Evolutionary conservation across 371 early-diverging fungal species (phyloP), one percentile per base, ranked within the genome.

Genomic region (Gilbertella persicaria): DNA sequence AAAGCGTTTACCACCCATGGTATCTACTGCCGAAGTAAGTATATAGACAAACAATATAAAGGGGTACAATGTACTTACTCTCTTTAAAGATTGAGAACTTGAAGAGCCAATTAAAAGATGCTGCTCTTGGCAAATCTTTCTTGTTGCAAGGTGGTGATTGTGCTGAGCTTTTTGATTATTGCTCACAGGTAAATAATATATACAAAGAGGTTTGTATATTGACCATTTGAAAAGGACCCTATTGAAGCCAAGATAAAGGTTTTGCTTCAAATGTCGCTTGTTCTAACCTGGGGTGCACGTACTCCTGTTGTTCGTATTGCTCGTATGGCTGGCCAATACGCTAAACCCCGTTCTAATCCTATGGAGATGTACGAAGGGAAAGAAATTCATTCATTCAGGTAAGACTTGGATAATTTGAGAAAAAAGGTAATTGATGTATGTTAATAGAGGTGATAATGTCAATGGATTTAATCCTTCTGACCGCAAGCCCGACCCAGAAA

Each of bases 61-160:
- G 6, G 40, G 13, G n/a, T n/a, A n/a, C n/a, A n/a, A 24, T 19
- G 29, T 35, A 20, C 46, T 30, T 36, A 21, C 43, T 33, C 21
- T 30, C 50, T 28, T 14, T 12, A 21, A 64, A 94, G 94, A 86
- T 92, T 71, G 79, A 86, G 51, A 83, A 82, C n/a, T 82, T 98
- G 56, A 84, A 89, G 50, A 68, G 71, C 16, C 94, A 95, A 63
- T 81, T 98, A 17, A 82, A 80, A 19, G 90, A 96, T 60, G 96
- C 90, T 17, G 95, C 96, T 33, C 79, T 87, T 49, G 92, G 93
- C 46, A 91, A 94, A 56, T 87, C 94, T 4, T 97, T 98, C 62
- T 72, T 98, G 47, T 78, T 98, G 29, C 97, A 97, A 73, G 98
- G 98, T 53, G 98, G 98, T 47, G 98, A 97, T 70, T 98, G 98